Conservation (phyloP, 2,329 filamentous ascomycete genomes). For the Moelleriella libera region DNA sequence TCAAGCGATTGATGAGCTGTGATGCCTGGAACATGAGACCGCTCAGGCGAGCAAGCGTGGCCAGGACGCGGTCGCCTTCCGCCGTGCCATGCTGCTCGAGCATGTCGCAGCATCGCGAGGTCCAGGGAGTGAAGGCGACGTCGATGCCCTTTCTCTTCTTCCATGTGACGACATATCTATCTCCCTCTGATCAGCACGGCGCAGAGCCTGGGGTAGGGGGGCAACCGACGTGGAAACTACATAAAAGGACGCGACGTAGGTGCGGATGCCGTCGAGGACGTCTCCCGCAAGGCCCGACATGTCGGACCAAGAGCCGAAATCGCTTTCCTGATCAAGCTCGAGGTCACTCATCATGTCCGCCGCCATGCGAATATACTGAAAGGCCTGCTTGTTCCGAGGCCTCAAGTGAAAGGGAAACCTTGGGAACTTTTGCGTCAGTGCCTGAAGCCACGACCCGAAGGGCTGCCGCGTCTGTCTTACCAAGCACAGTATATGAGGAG, state of each 20-base stretch:
- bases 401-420: slow-evolving; percentile 43
- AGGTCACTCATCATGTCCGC: slow-evolving; percentile 35
- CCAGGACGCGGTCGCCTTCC: slow-evolving; percentile 26
- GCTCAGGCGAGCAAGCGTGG: slow-evolving; percentile 27
- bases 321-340: slow-evolving; percentile 27
- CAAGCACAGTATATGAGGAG: slow-evolving; percentile 43
- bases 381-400: slow-evolving; percentile 32
- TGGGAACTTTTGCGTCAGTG: not conserved
- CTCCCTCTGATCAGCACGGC: too few species aligned
- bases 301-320: slow-evolving; percentile 1
- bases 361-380: slow-evolving; percentile 38
- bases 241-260: slow-evolving; percentile 31
- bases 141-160: slow-evolving; percentile 15
- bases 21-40: slow-evolving; percentile 24
- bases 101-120: slow-evolving; percentile 27
- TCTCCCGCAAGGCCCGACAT: slow-evolving; percentile 4
- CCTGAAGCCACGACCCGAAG: too few species aligned
- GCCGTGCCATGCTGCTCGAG: slow-evolving; percentile 22
- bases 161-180: slow-evolving; percentile 18
- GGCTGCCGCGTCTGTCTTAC: slow-evolving; percentile 16
- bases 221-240: slow-evolving; percentile 24
- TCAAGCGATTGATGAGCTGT: slow-evolving; percentile 13
- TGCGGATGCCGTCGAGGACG: slow-evolving; percentile 27
- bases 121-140: slow-evolving; percentile 25
- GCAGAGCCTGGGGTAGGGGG: not conserved